Evolutionary conservation across 768 basidiomycete species (phyloP), one percentile per base, ranked within the genome.

Genomic region (Fomitopsis serialis): DNA sequence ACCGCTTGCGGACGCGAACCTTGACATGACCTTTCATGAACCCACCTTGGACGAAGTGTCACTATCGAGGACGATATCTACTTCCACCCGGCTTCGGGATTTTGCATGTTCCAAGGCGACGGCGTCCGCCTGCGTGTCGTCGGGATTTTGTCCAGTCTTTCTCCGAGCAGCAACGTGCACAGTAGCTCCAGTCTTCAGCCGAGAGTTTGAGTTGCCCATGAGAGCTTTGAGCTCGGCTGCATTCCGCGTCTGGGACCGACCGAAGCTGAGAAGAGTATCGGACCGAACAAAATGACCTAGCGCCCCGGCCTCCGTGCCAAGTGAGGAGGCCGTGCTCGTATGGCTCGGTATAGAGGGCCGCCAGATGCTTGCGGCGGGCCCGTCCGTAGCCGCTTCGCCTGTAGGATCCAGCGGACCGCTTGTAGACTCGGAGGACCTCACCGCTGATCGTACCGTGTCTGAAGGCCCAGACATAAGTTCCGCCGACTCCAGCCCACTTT

Each of bases 11-110:
- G 19, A 96, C 77, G 29, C 74, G 75, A 37, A 95, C 70, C 46
- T 84, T 80, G 68, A 94, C 72, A 37, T 76, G 70, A 2, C 94
- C 94, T 43, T 78, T 78, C 42, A 96, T 69, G 57, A 75, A 72
- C 7, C 82, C 84, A 2, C 92, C 92, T 72, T 96, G 89, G 2
- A 95, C 87, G 58, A 83, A 10, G 81, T 74, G 54, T 89, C 79
- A 58, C 80, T 82, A 55, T 89, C 83, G 29, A 92, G 76, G n/a
- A 81, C 69, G 37, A 96, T 81, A 59, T 95, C 90, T 11, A 95
- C 73, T 65, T 88, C 87, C 1, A 95, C 87, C 49, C 90, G 84
- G 8, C 91, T 82, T 22, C 78, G 81, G 13, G 80, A 63, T 61
- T 82, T 85, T 4, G 89, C 84, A 61, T 89, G 87, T 66, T 91